Evolutionary conservation across 805 yeast species (phyloP), one percentile per base, ranked within the genome.

Genomic region (Metahyphopichia silvanorum): DNA sequence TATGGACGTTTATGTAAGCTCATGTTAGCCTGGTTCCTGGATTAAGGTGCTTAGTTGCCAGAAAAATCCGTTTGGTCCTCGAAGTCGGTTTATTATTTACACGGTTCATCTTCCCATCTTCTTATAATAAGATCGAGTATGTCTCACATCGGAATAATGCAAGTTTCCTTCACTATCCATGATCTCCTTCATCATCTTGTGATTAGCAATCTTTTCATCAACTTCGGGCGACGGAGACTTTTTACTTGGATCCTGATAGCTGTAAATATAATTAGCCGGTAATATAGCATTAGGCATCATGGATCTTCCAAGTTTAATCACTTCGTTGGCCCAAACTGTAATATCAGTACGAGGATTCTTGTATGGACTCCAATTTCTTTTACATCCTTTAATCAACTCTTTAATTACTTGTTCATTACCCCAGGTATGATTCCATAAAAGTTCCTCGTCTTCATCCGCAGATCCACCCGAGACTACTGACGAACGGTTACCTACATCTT

Each of bases 331-430:
- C 84, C 84, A 77, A 18, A 69, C 63, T 20, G 77, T 71, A 5
- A 75, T 62, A 34, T 72, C 81, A 6, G 65, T 51, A 15, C 69
- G 58, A 10, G 79, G 77, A 25, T 69, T 68, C 47, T 74, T 76
- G 49, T 72, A 65, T 1, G 82, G 77, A 13, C 66, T 51, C 88
- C 89, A 82, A 29, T 66, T 68, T 23, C 76, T 74, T 39, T 75
- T 79, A 54, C 88, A 82, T 6, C 89, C 91, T 43, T 76, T 72
- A 2, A 69, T 68, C 25, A 83, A 65, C 49, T 81, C 88, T 44
- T 75, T 77, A 38, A 82, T 77, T 2, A 80, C 79, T 19, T 67
- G 73, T 21, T 65, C 68, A 1, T 76, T 61, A 1, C 85, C 82
- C 87, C 89, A 82, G 21, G 75, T 74, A 11, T 62, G 59, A 25